Conservation (phyloP, 163 green algal species). For the Picocystis sp. region DNA sequence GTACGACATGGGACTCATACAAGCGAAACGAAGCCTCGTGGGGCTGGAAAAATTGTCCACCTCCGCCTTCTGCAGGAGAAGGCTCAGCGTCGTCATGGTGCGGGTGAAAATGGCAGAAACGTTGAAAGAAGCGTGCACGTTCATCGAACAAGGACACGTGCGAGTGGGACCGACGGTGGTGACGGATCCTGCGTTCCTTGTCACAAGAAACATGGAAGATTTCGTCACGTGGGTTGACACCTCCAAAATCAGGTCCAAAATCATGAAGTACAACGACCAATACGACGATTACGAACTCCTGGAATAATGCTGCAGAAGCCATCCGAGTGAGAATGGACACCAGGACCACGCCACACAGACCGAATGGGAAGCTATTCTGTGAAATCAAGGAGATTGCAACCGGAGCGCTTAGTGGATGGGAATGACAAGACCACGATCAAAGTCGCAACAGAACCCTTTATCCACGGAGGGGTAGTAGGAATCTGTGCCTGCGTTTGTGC, state of each 20-base stretch:
- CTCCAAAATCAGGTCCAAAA: constrained; percentile 89
- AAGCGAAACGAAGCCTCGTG: constrained; percentile 77
- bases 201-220: constrained; percentile 86
- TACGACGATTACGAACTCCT: constrained; percentile 89
- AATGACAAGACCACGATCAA: too few relatives aligned
- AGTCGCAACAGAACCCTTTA: too few relatives aligned
- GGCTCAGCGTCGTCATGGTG: constrained; percentile 87
- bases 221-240: constrained; percentile 98
- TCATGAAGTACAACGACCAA: constrained; percentile 89
- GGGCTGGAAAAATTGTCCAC: constrained; percentile 77
- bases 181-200: constrained; percentile 73
- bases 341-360: too few relatives aligned
- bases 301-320: constrained; percentile 6
- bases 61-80: constrained; percentile 70
- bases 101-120: constrained; percentile 84
- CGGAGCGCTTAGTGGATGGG: too few relatives aligned
- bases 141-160: constrained; percentile 91
- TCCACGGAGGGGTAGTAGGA: too few relatives aligned
- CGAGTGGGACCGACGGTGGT: constrained; percentile 80
- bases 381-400: too few relatives aligned
- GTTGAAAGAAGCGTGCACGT: constrained; percentile 72
- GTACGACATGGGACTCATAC: constrained; percentile 80
- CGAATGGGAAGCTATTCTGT: too few relatives aligned
- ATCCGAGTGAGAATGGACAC: background rate
- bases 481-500: too few relatives aligned